Conservation (phyloP, 2,329 filamentous ascomycete genomes). For the Acephala macrosclerotiorum region DNA sequence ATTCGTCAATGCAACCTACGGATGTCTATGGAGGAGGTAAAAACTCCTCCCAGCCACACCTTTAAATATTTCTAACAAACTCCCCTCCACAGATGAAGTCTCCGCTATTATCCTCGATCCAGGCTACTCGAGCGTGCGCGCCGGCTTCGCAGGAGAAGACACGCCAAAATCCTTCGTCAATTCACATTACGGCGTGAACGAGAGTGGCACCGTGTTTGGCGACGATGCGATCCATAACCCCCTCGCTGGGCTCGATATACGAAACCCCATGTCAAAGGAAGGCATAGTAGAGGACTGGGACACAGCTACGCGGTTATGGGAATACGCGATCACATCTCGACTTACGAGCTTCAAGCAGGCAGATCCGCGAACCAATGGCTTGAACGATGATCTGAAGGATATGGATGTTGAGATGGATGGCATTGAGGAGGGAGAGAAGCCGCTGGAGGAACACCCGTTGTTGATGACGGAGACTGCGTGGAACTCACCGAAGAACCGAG, state of each 20-base stretch:
- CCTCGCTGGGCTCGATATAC: slow-evolving; percentile 78
- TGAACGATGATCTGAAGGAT: slow-evolving; percentile 68
- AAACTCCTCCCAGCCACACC: slow-evolving; percentile 25
- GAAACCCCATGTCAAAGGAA: slow-evolving; percentile 90
- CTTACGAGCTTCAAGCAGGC: slow-evolving; percentile 79
- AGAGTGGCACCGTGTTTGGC: slow-evolving; percentile 73
- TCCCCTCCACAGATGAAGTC: slow-evolving; percentile 78
- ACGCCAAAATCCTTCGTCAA: slow-evolving; percentile 92
- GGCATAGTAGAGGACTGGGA: slow-evolving; percentile 98
- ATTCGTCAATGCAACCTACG: slow-evolving; percentile 63
- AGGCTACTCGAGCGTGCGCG: slow-evolving; percentile 89
- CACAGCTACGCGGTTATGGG: slow-evolving; percentile 86
- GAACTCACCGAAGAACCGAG: slow-evolving; percentile 86
- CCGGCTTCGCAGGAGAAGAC: slow-evolving; percentile 97
- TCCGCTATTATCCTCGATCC: slow-evolving; percentile 96
- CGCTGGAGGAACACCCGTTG: slow-evolving; percentile 86
- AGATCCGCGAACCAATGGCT: slow-evolving; percentile 76
- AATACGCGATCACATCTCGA: slow-evolving; percentile 87
- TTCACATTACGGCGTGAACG: slow-evolving; percentile 79
- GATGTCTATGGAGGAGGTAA: slow-evolving; percentile 70
- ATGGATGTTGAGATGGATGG: slow-evolving; percentile 67
- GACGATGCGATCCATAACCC: slow-evolving; percentile 89
- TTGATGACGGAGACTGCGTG: slow-evolving; percentile 94
- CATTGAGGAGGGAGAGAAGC: slow-evolving; percentile 71
- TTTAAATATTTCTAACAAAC: slow-evolving; percentile 21